Base-by-base conservation (phyloP, 2,329 filamentous ascomycete genomes). In the Remersonia thermophila region DNA sequence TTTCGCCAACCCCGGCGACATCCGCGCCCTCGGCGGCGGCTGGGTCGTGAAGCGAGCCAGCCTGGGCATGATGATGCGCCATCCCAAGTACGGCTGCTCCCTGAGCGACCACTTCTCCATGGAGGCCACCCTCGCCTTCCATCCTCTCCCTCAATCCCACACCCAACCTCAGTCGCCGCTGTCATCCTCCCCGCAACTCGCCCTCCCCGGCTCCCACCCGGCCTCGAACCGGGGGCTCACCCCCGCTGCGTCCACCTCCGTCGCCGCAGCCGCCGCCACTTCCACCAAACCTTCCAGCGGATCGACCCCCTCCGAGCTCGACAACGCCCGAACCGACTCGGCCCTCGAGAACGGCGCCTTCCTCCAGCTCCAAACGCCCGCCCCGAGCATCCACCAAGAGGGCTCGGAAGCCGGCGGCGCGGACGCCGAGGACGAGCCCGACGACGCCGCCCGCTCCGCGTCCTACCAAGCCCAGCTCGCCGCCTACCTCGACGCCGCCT, bases 21-120 rank as follows among this genome's bases (percentile, higher is more conserved):
- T 50, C 41, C 13, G 45, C 28, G 36, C 39, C 32, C 46, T 51
- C 4, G 53, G 57, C 35, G 60, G 56, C 44, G 51, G 49, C 12
- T 95, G 87, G 86, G 63, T 72, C 10, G 75, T 95, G 40, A 68
- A 76, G 40, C 67, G 71, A 7, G 79, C 73, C 3, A 70, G 74
- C 33, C 81, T 98, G 1, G 79, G 80, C 41, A 85, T 95, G 76
- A 79, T 75, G 14, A 72, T 80, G 53, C 77, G 83, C 8, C 87
- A 95, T 57, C 83, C 86, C 0, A 73, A 72, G 2, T 66, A 95
- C 2, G 70, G 76, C 43, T 94, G 86, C 60, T 93, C 85, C 1
- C 67, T 96, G 17, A 95, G 86, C 49, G 89, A 98, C 54, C 91
- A 96, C 56, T 96, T 95, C 56, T 86, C 84, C 15, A 81, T 96